Conservation (phyloP, 805 yeast genomes). For the Candida incommunis region DNA sequence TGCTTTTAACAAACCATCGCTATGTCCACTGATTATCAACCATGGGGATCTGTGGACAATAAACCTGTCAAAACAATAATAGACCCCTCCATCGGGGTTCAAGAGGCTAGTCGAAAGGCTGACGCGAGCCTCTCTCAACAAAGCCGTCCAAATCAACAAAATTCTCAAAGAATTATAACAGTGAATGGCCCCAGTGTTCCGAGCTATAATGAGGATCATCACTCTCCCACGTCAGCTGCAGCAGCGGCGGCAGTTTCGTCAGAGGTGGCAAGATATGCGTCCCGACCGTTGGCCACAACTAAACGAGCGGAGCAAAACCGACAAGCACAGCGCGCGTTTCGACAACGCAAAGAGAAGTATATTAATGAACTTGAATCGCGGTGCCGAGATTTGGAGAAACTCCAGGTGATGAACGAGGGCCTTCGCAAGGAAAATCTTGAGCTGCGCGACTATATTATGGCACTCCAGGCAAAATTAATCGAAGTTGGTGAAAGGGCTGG, state of each 20-base stretch:
- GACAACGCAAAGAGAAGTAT: conserved; percentile 70
- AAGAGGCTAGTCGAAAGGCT: no score
- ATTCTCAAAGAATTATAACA: no score
- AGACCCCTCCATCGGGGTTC: neutral
- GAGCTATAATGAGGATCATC: no score
- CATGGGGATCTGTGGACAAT: neutral
- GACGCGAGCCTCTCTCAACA: no score
- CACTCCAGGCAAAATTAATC: conserved; percentile 31
- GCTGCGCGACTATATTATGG: conserved; percentile 57
- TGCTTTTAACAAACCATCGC: no score
- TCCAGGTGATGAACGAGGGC: conserved; percentile 51
- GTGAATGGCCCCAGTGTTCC: no score
- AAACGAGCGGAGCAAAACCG: conserved; percentile 89
- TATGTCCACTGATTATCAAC: neutral
- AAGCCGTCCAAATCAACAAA: no score
- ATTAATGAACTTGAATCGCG: conserved; percentile 66
- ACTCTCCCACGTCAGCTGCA: no score
- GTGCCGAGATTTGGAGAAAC: conserved; percentile 46
- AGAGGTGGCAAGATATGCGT: no score
- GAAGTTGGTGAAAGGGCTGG: neutral
- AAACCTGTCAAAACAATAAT: no score
- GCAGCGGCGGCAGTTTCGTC: no score
- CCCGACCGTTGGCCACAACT: conserved; percentile 41
- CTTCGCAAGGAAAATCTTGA: conserved; percentile 56
- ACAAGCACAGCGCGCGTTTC: conserved; percentile 81